Evolutionary conservation across 2,329 filamentous ascomycete genomes (phyloP), one percentile per base, ranked within the genome.

Genomic region (Colletotrichum caudatum): DNA sequence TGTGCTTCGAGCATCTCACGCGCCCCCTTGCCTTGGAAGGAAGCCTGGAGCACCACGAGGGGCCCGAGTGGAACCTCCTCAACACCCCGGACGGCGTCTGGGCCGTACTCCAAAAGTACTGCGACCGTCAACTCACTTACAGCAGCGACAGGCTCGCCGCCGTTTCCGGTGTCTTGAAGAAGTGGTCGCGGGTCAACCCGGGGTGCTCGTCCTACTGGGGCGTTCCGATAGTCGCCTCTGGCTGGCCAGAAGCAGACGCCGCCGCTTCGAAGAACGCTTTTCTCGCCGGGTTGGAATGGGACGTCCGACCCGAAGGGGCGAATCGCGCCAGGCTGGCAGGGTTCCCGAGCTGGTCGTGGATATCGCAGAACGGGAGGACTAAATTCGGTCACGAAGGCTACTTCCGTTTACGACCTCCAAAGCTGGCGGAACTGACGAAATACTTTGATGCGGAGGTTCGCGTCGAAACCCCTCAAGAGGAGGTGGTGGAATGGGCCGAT

Each of bases 1-100:
- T 78, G 18, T 82, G 80, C 71, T 80, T 80, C 0, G 80, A 82
- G 63, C 78, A 69, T 8, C 66, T 69, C 4, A 64, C 51, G 14
- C 53, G 37, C 9, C 66, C 66, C 11, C 46, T 61, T 1, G 64
- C 56, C 11, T 53, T 33, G 4, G 4, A 44, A 14, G 56, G 64
- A 5, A 66, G 57, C 11, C n/a, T 66, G 44, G 56, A 66, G 20
- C 56, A 66, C 23, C 46, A 54, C 11, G 56, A 66, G 35, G 46
- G 56, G 35, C 64, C 56, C 2, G 56, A 66, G 12, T 66, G 56
- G 64, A 66, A 60, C 37, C 56, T 44, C n/a, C 11, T 66, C 35
- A 66, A 66, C 12, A 60, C 8, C 23, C 46, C 56, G 2, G 14
- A 66, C 35, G 56, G 64, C 18, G 16, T 66, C n/a, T 66, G 56